phyloP scores from a whole-genome alignment of 2,329 filamentous ascomycete species.

The Aspergillus flavus region DNA sequence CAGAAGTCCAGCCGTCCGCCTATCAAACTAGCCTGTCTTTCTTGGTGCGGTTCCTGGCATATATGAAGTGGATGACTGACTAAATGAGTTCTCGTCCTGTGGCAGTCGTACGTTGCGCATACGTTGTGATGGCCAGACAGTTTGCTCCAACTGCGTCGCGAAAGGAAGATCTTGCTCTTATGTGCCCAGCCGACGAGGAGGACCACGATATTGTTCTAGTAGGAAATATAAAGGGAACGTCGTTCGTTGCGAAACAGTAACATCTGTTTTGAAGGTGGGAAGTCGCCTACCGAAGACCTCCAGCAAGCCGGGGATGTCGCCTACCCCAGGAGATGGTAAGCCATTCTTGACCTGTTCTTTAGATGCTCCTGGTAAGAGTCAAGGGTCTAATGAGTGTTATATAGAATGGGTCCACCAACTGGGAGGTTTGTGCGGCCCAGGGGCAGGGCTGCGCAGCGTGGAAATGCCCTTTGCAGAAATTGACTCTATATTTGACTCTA shows the following conservation, averaged over 20 bases:
- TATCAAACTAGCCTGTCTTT: slow-evolving; percentile 55
- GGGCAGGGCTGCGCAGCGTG: slow-evolving; percentile 52
- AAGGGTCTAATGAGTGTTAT: not conserved
- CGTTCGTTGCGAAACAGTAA: not conserved
- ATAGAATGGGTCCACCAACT: slow-evolving; percentile 23
- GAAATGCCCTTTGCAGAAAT: slow-evolving; percentile 52
- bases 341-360: not conserved
- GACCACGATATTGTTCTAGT: slow-evolving; percentile 3
- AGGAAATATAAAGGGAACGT: not conserved
- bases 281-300: not conserved
- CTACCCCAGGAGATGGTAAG: slow-evolving; percentile 1
- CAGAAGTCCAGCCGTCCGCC: slow-evolving; percentile 38
- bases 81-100: not conserved
- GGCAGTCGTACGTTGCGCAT: slow-evolving; percentile 50
- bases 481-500: slow-evolving; percentile 52
- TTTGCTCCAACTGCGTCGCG: slow-evolving; percentile 41
- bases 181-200: slow-evolving; percentile 7
- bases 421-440: slow-evolving; percentile 43
- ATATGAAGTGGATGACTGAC: not conserved
- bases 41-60: slow-evolving; percentile 48
- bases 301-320: not conserved
- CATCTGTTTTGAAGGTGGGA: not conserved
- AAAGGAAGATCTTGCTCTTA: slow-evolving; percentile 29
- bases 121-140: slow-evolving; percentile 51
- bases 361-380: not conserved